Evolutionary conservation across 345 rosid species (phyloP).

Genomic region (Arabis hirsuta): DNA sequence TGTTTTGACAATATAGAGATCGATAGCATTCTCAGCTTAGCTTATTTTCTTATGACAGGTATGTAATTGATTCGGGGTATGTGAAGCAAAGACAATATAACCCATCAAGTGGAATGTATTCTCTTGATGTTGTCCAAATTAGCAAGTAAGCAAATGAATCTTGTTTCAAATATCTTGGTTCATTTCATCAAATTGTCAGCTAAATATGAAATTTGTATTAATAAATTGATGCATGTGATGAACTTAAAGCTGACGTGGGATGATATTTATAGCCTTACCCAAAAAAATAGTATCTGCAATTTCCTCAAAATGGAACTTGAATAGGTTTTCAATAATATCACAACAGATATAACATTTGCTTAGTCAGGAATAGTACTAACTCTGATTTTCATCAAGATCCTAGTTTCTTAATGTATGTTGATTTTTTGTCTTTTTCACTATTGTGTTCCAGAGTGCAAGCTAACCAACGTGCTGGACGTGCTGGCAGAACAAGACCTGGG

Average conservation of each 20-base stretch:
- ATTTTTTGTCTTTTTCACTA: slow-evolving; percentile 15
- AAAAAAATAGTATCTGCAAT: not conserved
- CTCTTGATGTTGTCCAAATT: slow-evolving; percentile 91
- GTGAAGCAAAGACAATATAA: slow-evolving; percentile 97
- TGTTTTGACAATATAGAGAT: slow-evolving; percentile 20
- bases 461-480: slow-evolving; percentile 97
- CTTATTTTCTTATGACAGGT: slow-evolving; percentile 57
- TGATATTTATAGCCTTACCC: slow-evolving; percentile 28
- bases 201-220: not conserved
- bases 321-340: slow-evolving; percentile 22
- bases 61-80: slow-evolving; percentile 90
- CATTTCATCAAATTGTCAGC: not conserved
- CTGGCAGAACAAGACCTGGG: slow-evolving; percentile 97
- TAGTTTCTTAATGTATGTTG: slow-evolving; percentile 23
- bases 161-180: slow-evolving; percentile 24
- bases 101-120: slow-evolving; percentile 95
- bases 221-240: slow-evolving; percentile 1
- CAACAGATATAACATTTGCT: slow-evolving; percentile 23
- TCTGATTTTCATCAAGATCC: slow-evolving; percentile 11
- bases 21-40: slow-evolving; percentile 27
- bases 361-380: slow-evolving; percentile 9
- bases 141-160: slow-evolving; percentile 77
- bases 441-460: slow-evolving; percentile 84
- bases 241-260: slow-evolving; percentile 1
- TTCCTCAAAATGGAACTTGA: slow-evolving; percentile 7